A percentile compares a stretch with the other conserved stretches of the same genome.
These are phyloP conservation scores for Sporisorium scitamineum DNA, from an alignment of 1,284 basidiomycete species.

Conservation along the genomic window DNA sequence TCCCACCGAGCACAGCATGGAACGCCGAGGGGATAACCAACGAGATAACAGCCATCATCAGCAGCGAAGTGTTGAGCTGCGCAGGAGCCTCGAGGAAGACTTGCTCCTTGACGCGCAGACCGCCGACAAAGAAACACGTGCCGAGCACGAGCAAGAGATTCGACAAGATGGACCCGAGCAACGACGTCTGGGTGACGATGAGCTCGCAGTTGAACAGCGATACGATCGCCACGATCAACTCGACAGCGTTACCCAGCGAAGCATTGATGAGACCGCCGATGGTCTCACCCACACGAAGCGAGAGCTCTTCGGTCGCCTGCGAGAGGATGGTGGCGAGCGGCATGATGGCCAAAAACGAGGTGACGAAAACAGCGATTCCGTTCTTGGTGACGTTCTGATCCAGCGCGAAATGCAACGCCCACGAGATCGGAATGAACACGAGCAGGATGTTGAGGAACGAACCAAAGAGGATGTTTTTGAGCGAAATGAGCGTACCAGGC, in stretches of 20 bases:
- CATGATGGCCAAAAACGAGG: slow-evolving; percentile 62
- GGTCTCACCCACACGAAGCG: slow-evolving; percentile 63
- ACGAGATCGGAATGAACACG: slow-evolving; percentile 59
- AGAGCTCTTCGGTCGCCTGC: slow-evolving; percentile 61
- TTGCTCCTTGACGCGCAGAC: slow-evolving; percentile 57
- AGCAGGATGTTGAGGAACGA: slow-evolving; percentile 55
- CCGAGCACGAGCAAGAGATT: slow-evolving; percentile 62
- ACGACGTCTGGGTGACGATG: slow-evolving; percentile 60
- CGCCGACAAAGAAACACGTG: slow-evolving; percentile 63
- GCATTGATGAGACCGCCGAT: slow-evolving; percentile 64
- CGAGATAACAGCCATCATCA: slow-evolving; percentile 64
- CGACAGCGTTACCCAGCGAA: slow-evolving; percentile 63
- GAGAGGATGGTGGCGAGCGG: slow-evolving; percentile 60
- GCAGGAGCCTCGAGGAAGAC: slow-evolving; percentile 52
- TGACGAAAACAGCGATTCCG: slow-evolving; percentile 55
- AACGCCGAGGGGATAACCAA: slow-evolving; percentile 63
- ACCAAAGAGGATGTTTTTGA: slow-evolving; percentile 54
- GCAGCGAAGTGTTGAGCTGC: slow-evolving; percentile 55
- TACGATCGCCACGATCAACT: slow-evolving; percentile 64
- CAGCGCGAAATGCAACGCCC: slow-evolving; percentile 57
- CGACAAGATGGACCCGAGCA: slow-evolving; percentile 61
- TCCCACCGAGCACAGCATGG: slow-evolving; percentile 57
- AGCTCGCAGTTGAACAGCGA: slow-evolving; percentile 64
- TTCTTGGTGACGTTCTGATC: slow-evolving; percentile 41
- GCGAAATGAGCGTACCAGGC: slow-evolving; percentile 31